These are phyloP conservation scores for Bimuria novae-zelandiae DNA, from an alignment of 2,329 filamentous ascomycete species.

Conservation along the genomic window DNA sequence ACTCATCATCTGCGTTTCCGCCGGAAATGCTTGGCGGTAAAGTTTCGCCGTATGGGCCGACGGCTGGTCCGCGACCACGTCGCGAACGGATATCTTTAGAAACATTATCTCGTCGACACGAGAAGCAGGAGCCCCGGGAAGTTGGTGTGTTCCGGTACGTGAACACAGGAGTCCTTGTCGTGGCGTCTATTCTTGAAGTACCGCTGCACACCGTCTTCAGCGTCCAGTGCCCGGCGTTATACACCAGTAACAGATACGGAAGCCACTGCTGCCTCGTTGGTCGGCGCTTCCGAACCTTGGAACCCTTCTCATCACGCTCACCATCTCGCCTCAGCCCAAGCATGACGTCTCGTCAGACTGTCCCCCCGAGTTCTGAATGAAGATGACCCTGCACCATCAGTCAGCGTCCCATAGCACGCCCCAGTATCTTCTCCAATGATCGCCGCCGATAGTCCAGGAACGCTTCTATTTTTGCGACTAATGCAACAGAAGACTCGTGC, in stretches of 20 bases:
- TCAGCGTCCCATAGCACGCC: conserved; percentile 16
- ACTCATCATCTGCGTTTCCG: conserved; percentile 5
- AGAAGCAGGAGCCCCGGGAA: background rate
- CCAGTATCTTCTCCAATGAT: conserved; percentile 15
- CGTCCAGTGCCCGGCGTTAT: background rate
- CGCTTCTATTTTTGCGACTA: conserved; percentile 32
- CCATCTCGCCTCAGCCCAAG: conserved; percentile 18
- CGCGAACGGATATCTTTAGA: conserved; percentile 22
- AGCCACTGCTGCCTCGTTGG: conserved; percentile 4
- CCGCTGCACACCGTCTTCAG: background rate
- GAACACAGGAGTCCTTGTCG: background rate
- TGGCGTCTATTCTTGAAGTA: background rate
- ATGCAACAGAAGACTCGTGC: conserved; percentile 9
- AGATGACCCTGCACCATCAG: conserved; percentile 23
- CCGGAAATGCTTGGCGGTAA: conserved; percentile 16
- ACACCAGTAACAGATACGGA: conserved; percentile 1
- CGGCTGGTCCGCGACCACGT: conserved; percentile 14
- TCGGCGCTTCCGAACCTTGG: conserved; percentile 14
- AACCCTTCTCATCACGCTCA: conserved; percentile 9
- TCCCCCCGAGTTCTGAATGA: conserved; percentile 1
- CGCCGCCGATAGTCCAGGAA: conserved; percentile 21
- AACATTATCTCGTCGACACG: conserved; percentile 15
- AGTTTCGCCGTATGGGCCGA: conserved; percentile 8
- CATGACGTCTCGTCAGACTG: conserved; percentile 13
- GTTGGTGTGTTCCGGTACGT: background rate